Conservation (phyloP, 805 yeast species). For the Suhomyces sp. region DNA sequence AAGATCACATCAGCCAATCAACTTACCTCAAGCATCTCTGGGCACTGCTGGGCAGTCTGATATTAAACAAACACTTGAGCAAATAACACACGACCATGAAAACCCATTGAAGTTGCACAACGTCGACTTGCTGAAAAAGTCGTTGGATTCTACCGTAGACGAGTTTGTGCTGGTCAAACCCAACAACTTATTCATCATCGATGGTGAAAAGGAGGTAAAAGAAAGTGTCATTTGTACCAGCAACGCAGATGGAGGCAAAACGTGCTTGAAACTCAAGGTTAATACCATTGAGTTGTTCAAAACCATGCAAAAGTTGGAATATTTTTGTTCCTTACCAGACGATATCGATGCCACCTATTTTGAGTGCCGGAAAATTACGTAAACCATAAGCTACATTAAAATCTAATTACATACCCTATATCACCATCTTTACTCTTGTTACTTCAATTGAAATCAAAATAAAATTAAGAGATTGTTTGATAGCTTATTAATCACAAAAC, state of each 20-base stretch:
- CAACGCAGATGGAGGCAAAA: slow-evolving; percentile 43
- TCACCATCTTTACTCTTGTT: too few species aligned
- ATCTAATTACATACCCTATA: too few species aligned
- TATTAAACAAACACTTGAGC: slow-evolving; percentile 27
- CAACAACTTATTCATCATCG: slow-evolving; percentile 36
- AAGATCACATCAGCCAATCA: slow-evolving; percentile 24
- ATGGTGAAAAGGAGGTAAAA: slow-evolving; percentile 36
- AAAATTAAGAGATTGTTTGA: too few species aligned
- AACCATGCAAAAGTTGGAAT: slow-evolving; percentile 48
- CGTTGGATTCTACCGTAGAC: slow-evolving; percentile 20
- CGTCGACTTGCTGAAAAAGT: neutral
- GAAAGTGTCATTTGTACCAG: slow-evolving; percentile 47
- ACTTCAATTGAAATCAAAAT: too few species aligned
- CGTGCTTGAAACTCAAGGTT: slow-evolving; percentile 43
- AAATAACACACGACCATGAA: slow-evolving; percentile 17
- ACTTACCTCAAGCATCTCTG: slow-evolving; percentile 9
- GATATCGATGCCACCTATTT: slow-evolving; percentile 49
- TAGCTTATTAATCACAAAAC: too few species aligned
- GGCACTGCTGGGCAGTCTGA: slow-evolving; percentile 13
- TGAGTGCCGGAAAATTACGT: slow-evolving; percentile 45
- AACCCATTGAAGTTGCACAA: neutral
- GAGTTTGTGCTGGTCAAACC: slow-evolving; percentile 32
- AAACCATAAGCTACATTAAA: neutral
- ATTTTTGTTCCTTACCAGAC: slow-evolving; percentile 49
- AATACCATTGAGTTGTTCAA: slow-evolving; percentile 44